Conservation (phyloP, 305 asterid species). For the Fraxinus ornus region DNA sequence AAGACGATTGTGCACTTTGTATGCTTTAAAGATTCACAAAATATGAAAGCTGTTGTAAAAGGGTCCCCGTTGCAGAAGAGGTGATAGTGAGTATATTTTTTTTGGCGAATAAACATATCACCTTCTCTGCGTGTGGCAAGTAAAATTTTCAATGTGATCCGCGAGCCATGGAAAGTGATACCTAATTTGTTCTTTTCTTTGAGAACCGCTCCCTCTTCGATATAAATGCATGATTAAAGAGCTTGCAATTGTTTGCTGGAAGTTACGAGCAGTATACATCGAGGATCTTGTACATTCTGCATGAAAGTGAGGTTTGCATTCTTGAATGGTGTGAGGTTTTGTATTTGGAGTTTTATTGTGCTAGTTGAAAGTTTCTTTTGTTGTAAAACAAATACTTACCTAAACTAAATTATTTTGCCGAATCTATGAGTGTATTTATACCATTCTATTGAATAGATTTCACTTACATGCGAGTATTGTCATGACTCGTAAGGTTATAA, state of each 20-base stretch:
- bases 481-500: background rate
- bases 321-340: background rate
- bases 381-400: background rate
- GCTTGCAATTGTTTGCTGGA: background rate
- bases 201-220: background rate
- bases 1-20: constrained; percentile 87
- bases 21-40: constrained; percentile 90
- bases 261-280: background rate
- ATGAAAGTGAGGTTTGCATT: background rate
- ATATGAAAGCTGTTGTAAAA: constrained; percentile 74
- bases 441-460: background rate
- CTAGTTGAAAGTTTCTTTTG: background rate
- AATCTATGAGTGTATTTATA: background rate
- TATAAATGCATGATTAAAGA: background rate
- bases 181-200: background rate
- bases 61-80: constrained; percentile 53
- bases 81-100: constrained; percentile 28
- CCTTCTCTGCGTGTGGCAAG: constrained; percentile 16
- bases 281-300: background rate
- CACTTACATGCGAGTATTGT: background rate
- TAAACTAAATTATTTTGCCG: background rate
- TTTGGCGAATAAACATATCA: background rate
- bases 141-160: constrained; percentile 13
- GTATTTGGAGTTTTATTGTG: background rate
- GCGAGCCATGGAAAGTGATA: constrained; percentile 6